Conservation (phyloP, 495 filamentous ascomycete genomes). For the Rostrohypoxylon terebratum region DNA sequence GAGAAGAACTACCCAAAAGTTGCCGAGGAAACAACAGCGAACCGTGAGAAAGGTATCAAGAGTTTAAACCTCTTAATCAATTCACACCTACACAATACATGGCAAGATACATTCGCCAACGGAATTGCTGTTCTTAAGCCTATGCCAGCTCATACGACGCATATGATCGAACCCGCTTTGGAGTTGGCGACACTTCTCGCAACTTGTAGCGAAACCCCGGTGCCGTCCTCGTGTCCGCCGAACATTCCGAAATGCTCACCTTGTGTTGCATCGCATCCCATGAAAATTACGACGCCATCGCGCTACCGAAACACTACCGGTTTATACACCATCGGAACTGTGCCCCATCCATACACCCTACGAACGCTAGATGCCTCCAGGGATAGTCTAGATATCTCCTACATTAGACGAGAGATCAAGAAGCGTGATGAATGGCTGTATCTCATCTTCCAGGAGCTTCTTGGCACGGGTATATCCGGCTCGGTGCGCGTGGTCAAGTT, state of each 20-base stretch:
- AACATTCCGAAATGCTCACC: conserved; percentile 78
- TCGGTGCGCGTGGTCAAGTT: conserved; percentile 74
- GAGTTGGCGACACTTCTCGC: conserved; percentile 78
- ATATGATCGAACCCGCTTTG: conserved; percentile 74
- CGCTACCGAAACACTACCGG: conserved; percentile 70
- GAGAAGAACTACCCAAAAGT: conserved; percentile 72
- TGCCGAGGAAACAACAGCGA: conserved; percentile 67
- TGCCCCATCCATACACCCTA: conserved; percentile 92
- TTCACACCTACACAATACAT: conserved; percentile 85
- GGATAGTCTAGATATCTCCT: conserved; percentile 69
- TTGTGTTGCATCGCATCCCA: conserved; percentile 70
- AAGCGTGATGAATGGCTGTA: conserved; percentile 84
- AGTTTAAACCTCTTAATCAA: conserved; percentile 81
- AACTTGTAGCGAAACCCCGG: conserved; percentile 75
- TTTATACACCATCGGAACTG: conserved; percentile 82
- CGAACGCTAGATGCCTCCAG: conserved; percentile 65
- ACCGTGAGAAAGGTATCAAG: conserved; percentile 67
- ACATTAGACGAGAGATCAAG: conserved; percentile 77
- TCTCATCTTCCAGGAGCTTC: conserved; percentile 75
- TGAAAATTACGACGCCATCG: conserved; percentile 68
- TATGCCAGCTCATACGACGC: conserved; percentile 74
- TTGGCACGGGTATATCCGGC: conserved; percentile 69
- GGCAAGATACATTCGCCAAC: conserved; percentile 77
- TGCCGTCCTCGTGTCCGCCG: conserved; percentile 85
- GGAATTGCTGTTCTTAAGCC: conserved; percentile 87